Evolutionary conservation across 2,329 filamentous ascomycete genomes (phyloP), one percentile per base, ranked within the genome.

Genomic region (Beauveria bassiana): DNA sequence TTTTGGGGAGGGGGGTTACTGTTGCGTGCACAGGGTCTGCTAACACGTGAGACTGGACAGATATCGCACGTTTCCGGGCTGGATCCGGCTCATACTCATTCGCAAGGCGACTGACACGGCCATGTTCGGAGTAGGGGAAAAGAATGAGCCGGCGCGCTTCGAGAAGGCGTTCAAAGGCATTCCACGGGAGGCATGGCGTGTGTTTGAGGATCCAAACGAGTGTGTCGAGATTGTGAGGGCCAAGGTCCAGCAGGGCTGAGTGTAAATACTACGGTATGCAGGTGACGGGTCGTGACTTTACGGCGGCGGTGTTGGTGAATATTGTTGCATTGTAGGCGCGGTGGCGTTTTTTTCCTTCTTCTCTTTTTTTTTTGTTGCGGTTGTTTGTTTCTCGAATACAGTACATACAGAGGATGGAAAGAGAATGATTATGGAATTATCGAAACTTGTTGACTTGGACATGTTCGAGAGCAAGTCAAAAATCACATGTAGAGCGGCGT

Each of bases 31-130:
- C 16, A 14, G 9, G 31, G 16, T 34, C 49, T 61, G 38, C 67
- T 71, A 59, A 71, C 49, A 3, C 3, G 8, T 20, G 1, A 0
- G n/a, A 2, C 9, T 24, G 47, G 6, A 10, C 16, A 84, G 82
- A 12, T 87, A 84, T 67, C 81, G 86, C 58, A 80, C 81, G 54
- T 84, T 86, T 64, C 86, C 87, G 0, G 84, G 82, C 7, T 97
- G 92, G 91, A 84, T 97, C 64, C 84, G 85, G 64, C 82, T 89
- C 14, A 95, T 98, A 52, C 88, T 90, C 65, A 96, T 97, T 68
- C 85, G 93, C 59, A 93, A 90, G 70, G 91, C 95, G 0, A 86
- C 81, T 2, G 88, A 93, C 64, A 84, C 95, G 26, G 85, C 87
- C 0, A 83, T 81, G 2, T 68, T 86, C 12, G 84, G 88, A 38